These are phyloP conservation scores for Talaromyces islandicus DNA, from an alignment of 2,329 filamentous ascomycete species.

Conservation along the genomic window DNA sequence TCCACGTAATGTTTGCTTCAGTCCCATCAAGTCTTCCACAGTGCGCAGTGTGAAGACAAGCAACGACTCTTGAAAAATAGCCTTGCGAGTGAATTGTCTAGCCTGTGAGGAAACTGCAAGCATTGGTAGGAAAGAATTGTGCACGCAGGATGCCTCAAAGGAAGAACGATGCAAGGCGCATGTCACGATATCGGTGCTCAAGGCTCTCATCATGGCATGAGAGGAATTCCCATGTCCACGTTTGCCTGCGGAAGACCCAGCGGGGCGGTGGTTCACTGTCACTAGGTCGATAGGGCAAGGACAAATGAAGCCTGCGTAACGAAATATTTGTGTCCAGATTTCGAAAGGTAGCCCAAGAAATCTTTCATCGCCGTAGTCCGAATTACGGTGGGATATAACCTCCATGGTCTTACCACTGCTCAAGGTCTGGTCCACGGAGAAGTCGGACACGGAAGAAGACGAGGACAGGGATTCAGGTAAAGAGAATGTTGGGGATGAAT, in stretches of 20 bases:
- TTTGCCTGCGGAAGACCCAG: not conserved
- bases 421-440: not conserved
- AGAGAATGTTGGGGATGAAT: not conserved
- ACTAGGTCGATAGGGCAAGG: constrained; percentile 15
- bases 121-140: not conserved
- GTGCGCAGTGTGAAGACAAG: constrained; percentile 14
- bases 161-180: not conserved
- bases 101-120: constrained; percentile 1
- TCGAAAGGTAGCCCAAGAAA: constrained; percentile 1
- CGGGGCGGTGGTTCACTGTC: not conserved
- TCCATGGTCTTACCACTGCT: not conserved
- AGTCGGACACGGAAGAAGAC: not conserved
- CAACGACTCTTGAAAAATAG: constrained; percentile 15
- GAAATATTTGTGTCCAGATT: constrained; percentile 16
- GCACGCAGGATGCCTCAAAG: not conserved
- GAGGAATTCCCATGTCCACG: not conserved
- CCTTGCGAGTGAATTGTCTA: constrained; percentile 12
- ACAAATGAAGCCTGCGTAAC: constrained; percentile 17
- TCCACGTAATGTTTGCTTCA: constrained; percentile 8
- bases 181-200: not conserved
- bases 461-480: not conserved
- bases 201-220: not conserved
- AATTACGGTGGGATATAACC: not conserved
- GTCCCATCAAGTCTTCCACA: constrained; percentile 13
- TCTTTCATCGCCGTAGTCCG: not conserved